Percentiles rank a stretch among this genome's conserved stretches.
Evolutionary conservation across 257 asterid species (phyloP).

Genomic region (Oldenlandia corymbosa): DNA sequence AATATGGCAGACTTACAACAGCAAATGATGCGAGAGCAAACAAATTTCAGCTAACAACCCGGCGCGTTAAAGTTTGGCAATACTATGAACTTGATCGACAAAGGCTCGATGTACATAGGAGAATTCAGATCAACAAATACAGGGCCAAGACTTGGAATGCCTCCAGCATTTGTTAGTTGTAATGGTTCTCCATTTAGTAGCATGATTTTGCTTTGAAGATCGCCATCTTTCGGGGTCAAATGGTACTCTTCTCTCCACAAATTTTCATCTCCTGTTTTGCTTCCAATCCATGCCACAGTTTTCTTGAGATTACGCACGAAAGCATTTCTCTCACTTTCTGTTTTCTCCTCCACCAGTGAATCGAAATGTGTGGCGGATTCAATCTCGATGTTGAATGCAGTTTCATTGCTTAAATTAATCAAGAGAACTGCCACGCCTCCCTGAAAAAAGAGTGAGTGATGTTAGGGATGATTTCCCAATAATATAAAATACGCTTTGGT

Average conservation of each 20-base stretch:
- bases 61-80: slow-evolving; percentile 62
- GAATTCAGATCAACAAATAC: slow-evolving; percentile 24
- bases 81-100: slow-evolving; percentile 64
- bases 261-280: slow-evolving; percentile 46
- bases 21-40: neutral
- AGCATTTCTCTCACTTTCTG: slow-evolving; percentile 21
- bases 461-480: no score
- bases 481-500: no score
- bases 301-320: slow-evolving; percentile 43
- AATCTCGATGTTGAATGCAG: slow-evolving; percentile 34
- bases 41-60: slow-evolving; percentile 36
- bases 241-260: slow-evolving; percentile 65
- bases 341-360: slow-evolving; percentile 15
- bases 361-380: slow-evolving; percentile 25
- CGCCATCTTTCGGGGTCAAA: slow-evolving; percentile 51
- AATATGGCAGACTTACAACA: neutral
- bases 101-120: slow-evolving; percentile 40
- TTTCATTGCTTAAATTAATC: slow-evolving; percentile 72
- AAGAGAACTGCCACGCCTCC: slow-evolving; percentile 67
- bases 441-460: slow-evolving; percentile 31
- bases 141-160: slow-evolving; percentile 46
- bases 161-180: slow-evolving; percentile 42
- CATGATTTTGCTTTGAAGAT: slow-evolving; percentile 46
- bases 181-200: slow-evolving; percentile 57
- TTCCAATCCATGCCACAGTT: slow-evolving; percentile 70